A percentile compares a stretch with the other conserved stretches of the same genome.
phyloP scores from a whole-genome alignment of 2,329 filamentous ascomycete genomes.

The Alternaria arbusti region DNA sequence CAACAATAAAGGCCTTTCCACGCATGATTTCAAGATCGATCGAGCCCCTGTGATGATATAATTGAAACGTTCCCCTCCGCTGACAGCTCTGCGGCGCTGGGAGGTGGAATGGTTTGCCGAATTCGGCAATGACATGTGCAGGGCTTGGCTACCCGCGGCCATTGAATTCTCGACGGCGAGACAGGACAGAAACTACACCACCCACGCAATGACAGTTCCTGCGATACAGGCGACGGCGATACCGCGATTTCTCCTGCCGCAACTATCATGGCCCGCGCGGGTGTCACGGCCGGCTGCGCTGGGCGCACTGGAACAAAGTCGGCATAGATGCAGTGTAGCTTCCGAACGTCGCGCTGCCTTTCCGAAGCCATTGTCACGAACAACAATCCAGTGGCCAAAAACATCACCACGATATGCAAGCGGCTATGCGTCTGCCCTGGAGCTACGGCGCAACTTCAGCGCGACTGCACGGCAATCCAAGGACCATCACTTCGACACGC shows the following conservation, averaged over 20 bases:
- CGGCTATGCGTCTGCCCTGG: conserved; percentile 8
- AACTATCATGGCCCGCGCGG: conserved; percentile 43
- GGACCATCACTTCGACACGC: conserved; percentile 97
- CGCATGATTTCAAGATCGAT: neutral
- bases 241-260: conserved; percentile 49
- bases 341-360: conserved; percentile 18
- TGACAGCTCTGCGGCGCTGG: neutral
- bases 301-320: conserved; percentile 21
- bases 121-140: conserved; percentile 27
- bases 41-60: neutral
- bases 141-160: conserved; percentile 21
- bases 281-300: conserved; percentile 27
- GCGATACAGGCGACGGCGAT: conserved; percentile 35
- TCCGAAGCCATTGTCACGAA: conserved; percentile 10
- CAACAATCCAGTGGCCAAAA: conserved; percentile 9
- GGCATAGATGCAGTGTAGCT: conserved; percentile 19
- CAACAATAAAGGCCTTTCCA: neutral
- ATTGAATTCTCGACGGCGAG: conserved; percentile 12
- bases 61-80: neutral
- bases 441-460: conserved; percentile 63
- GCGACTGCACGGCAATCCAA: conserved; percentile 66
- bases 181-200: conserved; percentile 14
- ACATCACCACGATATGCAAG: conserved; percentile 3
- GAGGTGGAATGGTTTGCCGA: conserved; percentile 25
- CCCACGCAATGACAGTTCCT: conserved; percentile 35